A percentile compares a stretch with the other conserved stretches of the same genome.
These are phyloP conservation scores for Alternaria consortialis DNA, from an alignment of 2,329 filamentous ascomycete genomes.

Conservation along the genomic window DNA sequence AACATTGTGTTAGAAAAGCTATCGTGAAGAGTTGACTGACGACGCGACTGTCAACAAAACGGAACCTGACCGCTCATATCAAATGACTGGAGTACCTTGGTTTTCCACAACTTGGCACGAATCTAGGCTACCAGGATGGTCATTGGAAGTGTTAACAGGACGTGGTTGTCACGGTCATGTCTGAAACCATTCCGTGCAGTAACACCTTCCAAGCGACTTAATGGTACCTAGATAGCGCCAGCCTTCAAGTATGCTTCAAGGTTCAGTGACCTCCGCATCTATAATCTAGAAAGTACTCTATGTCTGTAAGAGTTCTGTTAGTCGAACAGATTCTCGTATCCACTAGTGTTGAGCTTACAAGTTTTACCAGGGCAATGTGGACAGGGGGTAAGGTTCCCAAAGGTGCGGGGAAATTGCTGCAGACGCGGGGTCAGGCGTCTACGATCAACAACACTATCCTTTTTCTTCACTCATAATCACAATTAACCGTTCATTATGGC, in stretches of 20 bases:
- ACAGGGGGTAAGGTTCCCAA: not conserved
- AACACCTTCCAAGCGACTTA: not conserved
- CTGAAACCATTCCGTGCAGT: not conserved
- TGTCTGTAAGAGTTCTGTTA: not conserved
- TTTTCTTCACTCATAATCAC: not conserved
- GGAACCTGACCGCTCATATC: not conserved
- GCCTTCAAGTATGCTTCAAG: not conserved
- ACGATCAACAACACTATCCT: not conserved
- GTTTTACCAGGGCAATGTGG: not conserved
- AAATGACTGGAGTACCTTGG: not conserved
- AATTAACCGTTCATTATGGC: slow-evolving; percentile 12
- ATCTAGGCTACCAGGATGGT: not conserved
- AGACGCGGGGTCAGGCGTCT: not conserved
- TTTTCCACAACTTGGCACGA: not conserved
- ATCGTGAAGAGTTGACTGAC: not conserved
- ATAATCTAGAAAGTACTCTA: not conserved
- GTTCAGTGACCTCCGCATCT: not conserved
- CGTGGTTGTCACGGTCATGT: not conserved
- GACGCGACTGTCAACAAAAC: not conserved
- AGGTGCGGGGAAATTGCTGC: slow-evolving; percentile 6
- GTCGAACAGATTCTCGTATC: not conserved
- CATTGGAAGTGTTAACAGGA: not conserved
- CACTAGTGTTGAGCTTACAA: not conserved
- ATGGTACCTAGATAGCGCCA: not conserved
- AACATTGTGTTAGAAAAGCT: not conserved